Evolutionary conservation across 306 rosid species (phyloP).

Genomic region (Neltuma alba): DNA sequence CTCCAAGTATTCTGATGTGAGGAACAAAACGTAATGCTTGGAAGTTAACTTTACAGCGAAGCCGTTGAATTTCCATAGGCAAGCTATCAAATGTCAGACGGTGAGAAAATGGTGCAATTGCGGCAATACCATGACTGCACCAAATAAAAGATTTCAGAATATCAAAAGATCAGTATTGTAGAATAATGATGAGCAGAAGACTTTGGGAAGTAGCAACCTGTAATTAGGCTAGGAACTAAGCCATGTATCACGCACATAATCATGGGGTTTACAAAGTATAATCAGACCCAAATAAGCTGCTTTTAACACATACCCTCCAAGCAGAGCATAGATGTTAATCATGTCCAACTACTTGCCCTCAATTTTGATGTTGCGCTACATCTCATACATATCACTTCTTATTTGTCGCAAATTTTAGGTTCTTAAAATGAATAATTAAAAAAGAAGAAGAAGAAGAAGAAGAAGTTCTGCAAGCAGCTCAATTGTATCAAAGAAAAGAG

Average conservation of each 20-base stretch:
- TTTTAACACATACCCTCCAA: not conserved
- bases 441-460: too few species aligned
- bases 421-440: not conserved
- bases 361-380: not conserved
- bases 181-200: not conserved
- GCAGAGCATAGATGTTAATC: not conserved
- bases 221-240: not conserved
- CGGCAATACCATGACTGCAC: slow-evolving; percentile 88
- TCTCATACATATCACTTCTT: not conserved
- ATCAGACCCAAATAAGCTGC: not conserved
- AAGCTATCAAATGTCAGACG: slow-evolving; percentile 90
- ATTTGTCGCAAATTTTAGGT: not conserved
- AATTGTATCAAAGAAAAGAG: not conserved
- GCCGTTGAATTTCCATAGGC: slow-evolving; percentile 84
- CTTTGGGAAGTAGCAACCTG: not conserved
- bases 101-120: slow-evolving; percentile 94
- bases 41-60: slow-evolving; percentile 96
- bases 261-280: not conserved
- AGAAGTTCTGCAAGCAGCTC: not conserved
- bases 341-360: not conserved
- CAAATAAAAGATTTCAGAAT: slow-evolving; percentile 24
- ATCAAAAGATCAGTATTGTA: slow-evolving; percentile 28
- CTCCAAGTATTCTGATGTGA: slow-evolving; percentile 80
- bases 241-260: not conserved
- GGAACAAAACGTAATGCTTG: slow-evolving; percentile 91